phyloP scores from a whole-genome alignment of 371 early-diverging fungal species.

The Mortierella sp. region DNA sequence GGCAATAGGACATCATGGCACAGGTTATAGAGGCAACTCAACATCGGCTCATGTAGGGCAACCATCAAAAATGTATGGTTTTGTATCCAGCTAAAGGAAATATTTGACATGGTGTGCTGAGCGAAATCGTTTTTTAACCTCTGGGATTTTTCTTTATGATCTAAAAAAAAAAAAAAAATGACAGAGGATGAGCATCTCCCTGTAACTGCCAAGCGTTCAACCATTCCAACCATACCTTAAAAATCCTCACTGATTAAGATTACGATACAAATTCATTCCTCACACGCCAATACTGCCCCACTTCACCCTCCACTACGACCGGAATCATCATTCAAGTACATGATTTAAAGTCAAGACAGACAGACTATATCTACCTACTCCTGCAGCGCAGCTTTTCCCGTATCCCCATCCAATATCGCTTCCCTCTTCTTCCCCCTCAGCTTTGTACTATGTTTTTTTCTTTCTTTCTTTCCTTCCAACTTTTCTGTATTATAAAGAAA shows the following conservation, averaged over 20 bases:
- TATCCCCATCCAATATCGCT: not conserved
- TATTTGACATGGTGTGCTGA: constrained; percentile 1
- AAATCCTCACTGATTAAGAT: not conserved
- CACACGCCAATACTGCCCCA: not conserved
- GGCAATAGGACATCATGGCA: constrained; percentile 5
- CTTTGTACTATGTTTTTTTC: not conserved
- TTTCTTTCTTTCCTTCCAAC: not conserved
- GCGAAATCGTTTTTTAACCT: constrained; percentile 12
- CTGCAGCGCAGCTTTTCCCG: not conserved
- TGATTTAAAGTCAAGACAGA: constrained; percentile 2
- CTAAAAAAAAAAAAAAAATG: constrained; percentile 1
- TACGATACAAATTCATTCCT: not conserved
- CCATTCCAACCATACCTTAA: not conserved
- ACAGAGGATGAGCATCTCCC: constrained; percentile 3
- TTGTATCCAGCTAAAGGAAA: not conserved
- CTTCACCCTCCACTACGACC: not conserved
- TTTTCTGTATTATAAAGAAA: constrained; percentile 12
- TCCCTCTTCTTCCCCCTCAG: not conserved
- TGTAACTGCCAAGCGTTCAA: constrained; percentile 10
- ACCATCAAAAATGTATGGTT: constrained; percentile 18
- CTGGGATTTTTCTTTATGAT: constrained; percentile 11
- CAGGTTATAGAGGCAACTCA: not conserved
- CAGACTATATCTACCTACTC: constrained; percentile 2
- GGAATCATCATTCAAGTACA: constrained; percentile 4
- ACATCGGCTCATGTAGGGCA: constrained; percentile 3